Base-by-base conservation (phyloP, 176 grass and related monocot genomes). In the Neostapfia colusana region DNA sequence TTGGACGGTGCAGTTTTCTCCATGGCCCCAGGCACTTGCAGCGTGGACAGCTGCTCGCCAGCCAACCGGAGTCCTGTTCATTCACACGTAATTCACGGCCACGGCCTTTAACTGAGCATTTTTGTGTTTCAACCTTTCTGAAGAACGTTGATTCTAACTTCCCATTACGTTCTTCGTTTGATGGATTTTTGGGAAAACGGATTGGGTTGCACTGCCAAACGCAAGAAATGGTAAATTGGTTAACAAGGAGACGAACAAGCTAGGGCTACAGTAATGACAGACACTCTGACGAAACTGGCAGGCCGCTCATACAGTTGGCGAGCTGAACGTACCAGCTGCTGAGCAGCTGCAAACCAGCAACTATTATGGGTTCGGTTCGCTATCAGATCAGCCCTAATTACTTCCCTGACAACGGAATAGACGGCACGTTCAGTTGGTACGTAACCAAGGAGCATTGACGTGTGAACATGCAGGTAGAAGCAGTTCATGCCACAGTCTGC, bases 341-440 rank as follows among this genome's bases (percentile, higher is more conserved):
- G 31, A 54, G 75, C 75, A 18, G 48, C 4, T 61, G 70, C n/a
- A 53, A 36, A 72, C 39, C 55, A 69, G 48, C 11, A 13, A 5
- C 63, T 62, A 46, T 50, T 40, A 69, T 70, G 75, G 15, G 20
- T 14, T 64, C 31, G 31, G 31, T 31, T 31, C 74, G 44, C 24
- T 64, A 49, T 76, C 56, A 36, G 25, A 86, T 70, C 36, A 37
- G 21, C 70, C 25, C 20, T 56, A 64, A 70, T 25, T 36, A 65
- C 65, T 64, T 63, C 1, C 1, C 64, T 70, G 78, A 70, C 84
- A 75, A 70, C 44, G 36, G 39, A 75, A 76, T 56, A 70, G 56
- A 70, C 38, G 39, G 62, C 78, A 64, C 56, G 73, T 57, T 55
- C 55, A 64, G 37, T 69, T 63, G 27, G 78, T 57, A 35, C 59